Base-by-base conservation (phyloP, 2,329 filamentous ascomycete species). In the Fusarium dimerum region DNA sequence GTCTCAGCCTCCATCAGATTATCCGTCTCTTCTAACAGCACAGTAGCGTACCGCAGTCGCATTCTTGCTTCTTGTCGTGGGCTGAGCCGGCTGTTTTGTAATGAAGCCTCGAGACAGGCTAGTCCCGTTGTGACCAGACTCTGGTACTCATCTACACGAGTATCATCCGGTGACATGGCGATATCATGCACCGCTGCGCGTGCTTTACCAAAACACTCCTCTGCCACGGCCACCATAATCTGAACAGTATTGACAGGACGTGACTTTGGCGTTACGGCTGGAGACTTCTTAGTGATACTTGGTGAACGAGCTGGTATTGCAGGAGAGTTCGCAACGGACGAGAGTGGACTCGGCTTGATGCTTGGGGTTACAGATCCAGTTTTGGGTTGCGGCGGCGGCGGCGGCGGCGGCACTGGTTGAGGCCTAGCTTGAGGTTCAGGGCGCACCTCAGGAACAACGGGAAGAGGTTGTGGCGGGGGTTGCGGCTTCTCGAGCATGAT, bases 1-100 rank as follows among this genome's bases (percentile, higher is more conserved):
- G 85, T 87, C 69, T 92, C 89, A 1, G 87, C 86, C 61, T 90
- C 85, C 73, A 84, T 85, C 11, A 85, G 74, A 57, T 92, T 92
- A 34, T 89, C 86, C 2, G 89, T 92, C 71, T 93, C 89, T 57
- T 90, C 85, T 38, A 85, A 80, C 20, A 93, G 70, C 7, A 92
- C 74, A 34, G 81, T 84, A 2, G 88, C 88, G 70, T 92, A 91
- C 63, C 87, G 80, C 40, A 92, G 70, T 29, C 87, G 81, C 47
- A 91, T 73, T 50, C 81, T 82, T 10, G 87, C 89, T 68, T 92
- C 89, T 43, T 84, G 75, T 15, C 86, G 80, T 4, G 89, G 86
- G 17, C 80, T 72, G 16, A 89, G 71, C 51, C 80, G 79, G 41
- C 76, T 77, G 45, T 81, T 84, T 54, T 84, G 84, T 53, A 92